These are phyloP conservation scores for Periconia digitata DNA, from an alignment of 2,329 filamentous ascomycete genomes.

Conservation along the genomic window DNA sequence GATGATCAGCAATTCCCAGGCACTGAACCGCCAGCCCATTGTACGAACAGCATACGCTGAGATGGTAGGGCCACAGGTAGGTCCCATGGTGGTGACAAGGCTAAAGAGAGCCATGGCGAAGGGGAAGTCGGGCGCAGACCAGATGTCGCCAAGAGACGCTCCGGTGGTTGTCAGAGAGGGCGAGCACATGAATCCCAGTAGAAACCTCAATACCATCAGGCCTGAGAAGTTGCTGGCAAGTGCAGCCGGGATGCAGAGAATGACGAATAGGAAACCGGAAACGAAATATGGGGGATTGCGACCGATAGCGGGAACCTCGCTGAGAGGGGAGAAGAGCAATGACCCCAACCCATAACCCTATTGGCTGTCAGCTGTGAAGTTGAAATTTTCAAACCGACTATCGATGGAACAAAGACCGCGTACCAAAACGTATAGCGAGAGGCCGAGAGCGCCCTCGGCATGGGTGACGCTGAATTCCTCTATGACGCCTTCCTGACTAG, in stretches of 20 bases:
- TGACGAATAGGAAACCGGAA: conserved; percentile 68
- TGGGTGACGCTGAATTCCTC: conserved; percentile 54
- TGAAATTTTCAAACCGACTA: too few species aligned
- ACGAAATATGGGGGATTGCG: conserved; percentile 68
- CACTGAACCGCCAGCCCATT: conserved; percentile 76
- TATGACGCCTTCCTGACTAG: conserved; percentile 49
- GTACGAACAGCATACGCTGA: conserved; percentile 74
- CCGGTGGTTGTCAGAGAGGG: conserved; percentile 40
- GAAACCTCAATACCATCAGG: conserved; percentile 56
- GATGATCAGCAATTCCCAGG: conserved; percentile 81
- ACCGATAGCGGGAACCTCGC: conserved; percentile 66
- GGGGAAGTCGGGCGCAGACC: conserved; percentile 42
- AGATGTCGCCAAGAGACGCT: conserved; percentile 39
- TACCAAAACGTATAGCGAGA: conserved; percentile 61
- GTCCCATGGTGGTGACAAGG: conserved; percentile 54
- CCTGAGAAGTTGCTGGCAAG: conserved; percentile 63
- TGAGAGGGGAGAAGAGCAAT: conserved; percentile 65
- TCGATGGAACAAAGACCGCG: not conserved
- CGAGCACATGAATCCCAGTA: conserved; percentile 38
- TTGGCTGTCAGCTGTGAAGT: not conserved
- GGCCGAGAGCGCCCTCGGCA: conserved; percentile 57
- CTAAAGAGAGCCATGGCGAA: conserved; percentile 47
- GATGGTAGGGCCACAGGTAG: conserved; percentile 63
- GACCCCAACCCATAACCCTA: conserved; percentile 61
- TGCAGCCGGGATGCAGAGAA: conserved; percentile 65